Evolutionary conservation across 2,329 filamentous ascomycete genomes (phyloP), one percentile per base, ranked within the genome.

Genomic region (Hirsutella minnesotensis): DNA sequence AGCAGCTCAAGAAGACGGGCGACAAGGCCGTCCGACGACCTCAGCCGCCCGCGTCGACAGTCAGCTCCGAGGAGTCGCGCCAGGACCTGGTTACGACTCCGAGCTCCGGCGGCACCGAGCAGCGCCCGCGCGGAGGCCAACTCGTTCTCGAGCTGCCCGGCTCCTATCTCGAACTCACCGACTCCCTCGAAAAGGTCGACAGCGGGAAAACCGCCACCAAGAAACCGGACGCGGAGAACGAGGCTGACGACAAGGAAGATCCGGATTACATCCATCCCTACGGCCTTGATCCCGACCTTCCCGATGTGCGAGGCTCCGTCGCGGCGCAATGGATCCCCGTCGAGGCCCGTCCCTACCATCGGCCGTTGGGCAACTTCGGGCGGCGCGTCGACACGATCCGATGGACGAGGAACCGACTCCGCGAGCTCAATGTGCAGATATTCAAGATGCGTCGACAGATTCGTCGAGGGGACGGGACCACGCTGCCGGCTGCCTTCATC

Each of bases 301-400:
- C 64, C 13, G 65, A 68, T 27, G 59, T 68, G 4, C 59, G 65
- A 38, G 66, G 66, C 22, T 68, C 66, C 44, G 67, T 86, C 31
- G 84, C 86, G 12, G 77, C 80, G 13, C 81, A 80, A 49, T 94
- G 84, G 80, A 67, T 95, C 33, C 72, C 79, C 15, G 66, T 70
- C 9, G 82, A 86, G 61, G 73, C 87, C 52, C 77, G 88, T 36
- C 88, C 88, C 2, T 80, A 82, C 2, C 88, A 95, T 57, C 58
- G 70, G 1, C 66, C 73, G 5, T 61, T 92, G 19, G 76, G 75
- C 15, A 70, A 85, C 38, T 75, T 89, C 50, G 85, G 88, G 51
- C 81, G 87, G 57, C 92, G 94, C 61, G 89, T 95, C 15, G 92
- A 98, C 64, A 92, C 88, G 0, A 95, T 98, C 60, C 79, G 90